These are phyloP conservation scores for Globisporangium rhizosaccharum DNA, from an alignment of 352 stramenopile species.

Conservation along the genomic window DNA sequence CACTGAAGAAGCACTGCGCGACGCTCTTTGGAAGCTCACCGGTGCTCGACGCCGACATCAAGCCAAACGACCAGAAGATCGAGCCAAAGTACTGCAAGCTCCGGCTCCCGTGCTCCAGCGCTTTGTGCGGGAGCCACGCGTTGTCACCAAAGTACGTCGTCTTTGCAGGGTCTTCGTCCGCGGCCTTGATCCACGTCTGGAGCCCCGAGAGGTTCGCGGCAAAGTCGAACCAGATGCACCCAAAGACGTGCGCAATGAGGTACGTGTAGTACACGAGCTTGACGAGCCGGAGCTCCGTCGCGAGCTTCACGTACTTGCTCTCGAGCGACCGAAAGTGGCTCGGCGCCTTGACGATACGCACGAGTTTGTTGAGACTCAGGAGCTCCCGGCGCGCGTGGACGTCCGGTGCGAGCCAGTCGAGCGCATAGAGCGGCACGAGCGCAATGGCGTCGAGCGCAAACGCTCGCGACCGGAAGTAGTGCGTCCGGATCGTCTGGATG, in stretches of 20 bases:
- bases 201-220: constrained; percentile 37
- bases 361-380: constrained; percentile 52
- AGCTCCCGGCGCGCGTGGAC: constrained; percentile 22
- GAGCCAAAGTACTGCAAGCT: constrained; percentile 43
- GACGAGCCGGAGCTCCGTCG: constrained; percentile 40
- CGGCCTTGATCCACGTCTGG: constrained; percentile 14
- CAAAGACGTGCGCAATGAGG: constrained; percentile 45
- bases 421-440: constrained; percentile 33
- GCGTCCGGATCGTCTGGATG: constrained; percentile 24
- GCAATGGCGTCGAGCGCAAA: constrained; percentile 44
- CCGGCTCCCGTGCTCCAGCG: constrained; percentile 15
- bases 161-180: neutral
- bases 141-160: constrained; percentile 22
- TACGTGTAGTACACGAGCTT: constrained; percentile 57
- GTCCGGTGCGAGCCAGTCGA: constrained; percentile 26
- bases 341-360: constrained; percentile 44
- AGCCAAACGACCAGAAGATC: constrained; percentile 49
- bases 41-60: constrained; percentile 52
- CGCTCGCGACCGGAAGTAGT: constrained; percentile 33
- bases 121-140: constrained; percentile 22
- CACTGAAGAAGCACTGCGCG: constrained; percentile 47
- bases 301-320: constrained; percentile 47
- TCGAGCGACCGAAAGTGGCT: constrained; percentile 40
- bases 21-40: constrained; percentile 45
- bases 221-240: constrained; percentile 60